Evolutionary conservation across 2,329 filamentous ascomycete species (phyloP).

Genomic region (Fusarium sp.): DNA sequence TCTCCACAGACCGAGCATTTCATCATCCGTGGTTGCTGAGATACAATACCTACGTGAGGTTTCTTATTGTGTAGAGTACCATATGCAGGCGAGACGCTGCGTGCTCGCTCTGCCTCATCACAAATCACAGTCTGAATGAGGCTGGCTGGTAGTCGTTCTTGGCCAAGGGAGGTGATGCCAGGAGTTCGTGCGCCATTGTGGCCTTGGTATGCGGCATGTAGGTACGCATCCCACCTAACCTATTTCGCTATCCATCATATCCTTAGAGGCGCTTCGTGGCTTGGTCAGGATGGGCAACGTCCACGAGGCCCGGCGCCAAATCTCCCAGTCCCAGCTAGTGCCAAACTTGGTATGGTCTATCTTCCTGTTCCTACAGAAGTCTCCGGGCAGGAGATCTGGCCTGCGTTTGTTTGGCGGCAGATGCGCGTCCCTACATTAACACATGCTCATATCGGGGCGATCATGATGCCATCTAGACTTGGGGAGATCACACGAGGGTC

Average conservation of each 20-base stretch:
- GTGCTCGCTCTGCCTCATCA: conserved; percentile 18
- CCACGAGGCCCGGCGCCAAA: conserved; percentile 42
- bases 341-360: conserved; percentile 27
- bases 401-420: conserved; percentile 38
- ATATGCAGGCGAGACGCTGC: conserved; percentile 12
- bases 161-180: conserved; percentile 19
- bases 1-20: conserved; percentile 3
- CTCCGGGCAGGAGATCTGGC: conserved; percentile 30
- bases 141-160: conserved; percentile 12
- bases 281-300: conserved; percentile 38
- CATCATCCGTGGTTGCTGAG: conserved; percentile 36
- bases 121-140: conserved; percentile 13
- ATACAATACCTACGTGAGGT: conserved; percentile 6
- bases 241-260: conserved; percentile 23
- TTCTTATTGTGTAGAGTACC: neutral
- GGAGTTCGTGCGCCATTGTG: conserved; percentile 28
- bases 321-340: conserved; percentile 33
- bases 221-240: conserved; percentile 32
- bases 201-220: conserved; percentile 37
- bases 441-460: conserved; percentile 26
- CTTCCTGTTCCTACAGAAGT: conserved; percentile 38
- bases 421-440: conserved; percentile 41
- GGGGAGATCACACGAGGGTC: conserved; percentile 26
- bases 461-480: conserved; percentile 35
- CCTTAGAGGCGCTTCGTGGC: conserved; percentile 33